Evolutionary conservation across 768 basidiomycete species (phyloP).

Genomic region (Agrocybe pediades): DNA sequence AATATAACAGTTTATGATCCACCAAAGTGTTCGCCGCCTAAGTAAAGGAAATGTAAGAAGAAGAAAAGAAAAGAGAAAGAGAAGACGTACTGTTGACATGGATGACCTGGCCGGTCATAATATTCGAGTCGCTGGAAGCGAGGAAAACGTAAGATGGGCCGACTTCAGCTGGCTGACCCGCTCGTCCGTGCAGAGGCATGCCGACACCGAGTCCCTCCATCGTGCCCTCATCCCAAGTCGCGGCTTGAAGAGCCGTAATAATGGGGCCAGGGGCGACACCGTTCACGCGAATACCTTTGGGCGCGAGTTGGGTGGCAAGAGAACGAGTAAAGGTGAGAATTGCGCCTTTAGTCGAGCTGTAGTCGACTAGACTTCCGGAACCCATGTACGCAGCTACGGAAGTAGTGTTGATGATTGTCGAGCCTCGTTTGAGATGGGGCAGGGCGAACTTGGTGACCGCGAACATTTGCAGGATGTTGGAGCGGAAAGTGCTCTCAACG

Average conservation of each 20-base stretch:
- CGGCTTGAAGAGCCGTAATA: slow-evolving; percentile 59
- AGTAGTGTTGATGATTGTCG: slow-evolving; percentile 62
- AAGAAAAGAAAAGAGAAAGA: neutral
- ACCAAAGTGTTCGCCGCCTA: slow-evolving; percentile 25
- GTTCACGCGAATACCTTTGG: slow-evolving; percentile 61
- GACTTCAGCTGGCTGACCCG: slow-evolving; percentile 53
- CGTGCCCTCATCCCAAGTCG: slow-evolving; percentile 50
- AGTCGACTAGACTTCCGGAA: slow-evolving; percentile 41
- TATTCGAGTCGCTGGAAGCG: slow-evolving; percentile 41
- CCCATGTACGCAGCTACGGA: slow-evolving; percentile 56
- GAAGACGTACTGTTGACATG: slow-evolving; percentile 34
- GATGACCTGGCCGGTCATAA: slow-evolving; percentile 38
- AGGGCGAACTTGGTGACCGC: slow-evolving; percentile 55
- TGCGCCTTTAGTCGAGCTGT: slow-evolving; percentile 62
- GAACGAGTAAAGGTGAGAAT: slow-evolving; percentile 59
- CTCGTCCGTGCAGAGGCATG: slow-evolving; percentile 48
- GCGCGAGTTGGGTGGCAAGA: slow-evolving; percentile 51
- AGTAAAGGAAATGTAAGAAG: too few relatives aligned
- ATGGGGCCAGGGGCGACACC: slow-evolving; percentile 56
- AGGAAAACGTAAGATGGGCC: slow-evolving; percentile 58
- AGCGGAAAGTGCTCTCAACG: slow-evolving; percentile 55
- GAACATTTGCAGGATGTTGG: slow-evolving; percentile 64
- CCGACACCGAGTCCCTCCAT: slow-evolving; percentile 60
- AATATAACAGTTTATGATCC: slow-evolving; percentile 27
- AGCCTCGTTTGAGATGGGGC: slow-evolving; percentile 60